Percentiles rank a stretch among this genome's conserved stretches.
Conservation (phyloP, 345 rosid species). For the Pistacia atlantica region DNA sequence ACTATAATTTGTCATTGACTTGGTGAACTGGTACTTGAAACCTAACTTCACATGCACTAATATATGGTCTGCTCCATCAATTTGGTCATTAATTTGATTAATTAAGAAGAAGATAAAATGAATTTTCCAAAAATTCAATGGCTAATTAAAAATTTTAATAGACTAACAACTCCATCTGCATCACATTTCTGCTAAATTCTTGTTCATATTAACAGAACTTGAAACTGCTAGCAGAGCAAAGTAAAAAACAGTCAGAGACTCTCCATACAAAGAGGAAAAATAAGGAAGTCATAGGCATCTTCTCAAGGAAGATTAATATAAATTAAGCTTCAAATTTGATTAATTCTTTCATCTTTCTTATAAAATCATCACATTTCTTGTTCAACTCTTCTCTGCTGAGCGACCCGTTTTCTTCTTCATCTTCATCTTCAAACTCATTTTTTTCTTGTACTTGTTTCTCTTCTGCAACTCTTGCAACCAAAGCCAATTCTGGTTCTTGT, state of each 20-base stretch:
- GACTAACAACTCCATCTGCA: not conserved
- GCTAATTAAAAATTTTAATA: not conserved
- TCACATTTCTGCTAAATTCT: not conserved
- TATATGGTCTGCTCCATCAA: not conserved
- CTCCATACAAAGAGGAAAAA: not conserved
- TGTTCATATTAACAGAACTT: not conserved
- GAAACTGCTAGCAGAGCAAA: not conserved
- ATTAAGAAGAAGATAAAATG: not conserved
- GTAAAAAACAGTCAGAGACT: not conserved
- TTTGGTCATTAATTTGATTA: not conserved
- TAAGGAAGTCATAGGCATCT: not conserved
- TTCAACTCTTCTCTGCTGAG: constrained; percentile 63
- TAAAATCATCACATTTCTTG: constrained; percentile 74
- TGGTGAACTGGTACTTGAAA: constrained; percentile 9
- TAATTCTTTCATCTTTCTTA: constrained; percentile 52
- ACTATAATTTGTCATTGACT: too few species aligned
- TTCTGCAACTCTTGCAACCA: constrained; percentile 8
- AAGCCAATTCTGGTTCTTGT: too few species aligned
- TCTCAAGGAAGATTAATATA: too few species aligned
- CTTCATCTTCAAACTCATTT: constrained; percentile 11
- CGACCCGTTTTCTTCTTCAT: constrained; percentile 15
- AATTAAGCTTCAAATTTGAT: constrained; percentile 36
- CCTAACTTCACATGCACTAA: constrained; percentile 1
- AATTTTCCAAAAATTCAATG: not conserved
- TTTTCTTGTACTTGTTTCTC: not conserved